Evolutionary conservation across 2,329 filamentous ascomycete genomes (phyloP), one percentile per base, ranked within the genome.

Genomic region (Aspergillus versicolor): DNA sequence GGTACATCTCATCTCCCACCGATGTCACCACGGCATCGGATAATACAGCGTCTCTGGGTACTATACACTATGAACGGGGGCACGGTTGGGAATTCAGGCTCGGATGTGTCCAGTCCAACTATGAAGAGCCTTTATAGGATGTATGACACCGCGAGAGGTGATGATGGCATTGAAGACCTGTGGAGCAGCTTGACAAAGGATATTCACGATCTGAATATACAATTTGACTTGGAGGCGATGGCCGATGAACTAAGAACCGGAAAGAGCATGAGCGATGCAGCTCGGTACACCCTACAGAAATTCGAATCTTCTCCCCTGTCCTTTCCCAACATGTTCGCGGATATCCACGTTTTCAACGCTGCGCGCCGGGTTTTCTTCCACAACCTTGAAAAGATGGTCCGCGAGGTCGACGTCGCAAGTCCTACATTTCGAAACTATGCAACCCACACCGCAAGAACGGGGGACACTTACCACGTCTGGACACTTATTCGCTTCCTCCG

Each of bases 1-100:
- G 42, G 40, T 42, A 15, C 15, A 30, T 42, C 30, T 13, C 22
- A 9, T 21, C 30, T 4, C 32, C 5, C 21, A 30, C 42, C 27
- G 45, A 57, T 17, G 40, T 52, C 65, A 19, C 52, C 56, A 5
- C 63, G 63, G n/a, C 63, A 70, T n/a, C 65, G 64, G 22, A 67
- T 74, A 5, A 52, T 74, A 13, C 32, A 72, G 24, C 71, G 73
- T 22, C 52, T 75, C 12, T 75, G 73, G 73, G 52, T 60, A 27
- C 58, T 74, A 50, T 67, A 67, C 30, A 63, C 63, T 0, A 57
- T 75, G 38, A 65, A 62, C 43, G 62, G 9, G 9, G 27, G 61
- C 38, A 56, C 13, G 60, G 63, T 63, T 52, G 65, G 67, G 56
- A 61, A 57, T 30, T 52, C 60, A 30, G 49, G 52, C n/a, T 30